Evolutionary conservation across 352 stramenopile species (phyloP).

Genomic region (Pythium diclinum): DNA sequence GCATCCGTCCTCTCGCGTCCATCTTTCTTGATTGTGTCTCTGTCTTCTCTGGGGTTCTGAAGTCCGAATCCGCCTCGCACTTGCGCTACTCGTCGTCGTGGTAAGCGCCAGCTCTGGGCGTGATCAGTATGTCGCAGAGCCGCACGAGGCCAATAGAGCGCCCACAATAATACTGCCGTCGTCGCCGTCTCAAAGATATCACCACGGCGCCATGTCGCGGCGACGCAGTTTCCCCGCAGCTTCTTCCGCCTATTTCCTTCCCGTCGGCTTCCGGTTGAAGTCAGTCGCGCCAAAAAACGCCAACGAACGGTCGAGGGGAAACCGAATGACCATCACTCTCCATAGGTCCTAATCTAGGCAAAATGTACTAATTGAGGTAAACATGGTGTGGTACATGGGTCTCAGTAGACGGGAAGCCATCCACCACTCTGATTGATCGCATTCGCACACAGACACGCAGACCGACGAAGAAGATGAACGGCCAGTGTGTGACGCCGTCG

Average conservation of each 20-base stretch:
- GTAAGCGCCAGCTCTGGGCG: not conserved
- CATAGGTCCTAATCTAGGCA: constrained; percentile 2
- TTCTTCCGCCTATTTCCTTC: constrained; percentile 6
- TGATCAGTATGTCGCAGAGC: constrained; percentile 1
- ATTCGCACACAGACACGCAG: not conserved
- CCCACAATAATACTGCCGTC: not conserved
- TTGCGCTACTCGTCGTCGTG: not conserved
- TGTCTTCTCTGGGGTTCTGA: not conserved
- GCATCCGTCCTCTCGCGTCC: not conserved
- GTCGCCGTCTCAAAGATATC: not conserved
- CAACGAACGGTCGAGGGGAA: not conserved
- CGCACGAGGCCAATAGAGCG: not conserved
- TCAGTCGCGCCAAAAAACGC: not conserved
- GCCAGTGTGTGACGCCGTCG: constrained; percentile 60
- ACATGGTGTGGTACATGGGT: not conserved
- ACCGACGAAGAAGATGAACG: constrained; percentile 8
- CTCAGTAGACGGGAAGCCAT: not conserved
- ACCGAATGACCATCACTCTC: constrained; percentile 12
- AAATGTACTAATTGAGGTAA: not conserved
- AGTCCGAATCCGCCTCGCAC: not conserved
- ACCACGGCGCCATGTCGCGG: not conserved
- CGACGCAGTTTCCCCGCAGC: constrained; percentile 1
- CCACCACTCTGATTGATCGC: no score
- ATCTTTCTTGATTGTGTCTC: not conserved
- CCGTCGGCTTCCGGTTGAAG: not conserved